phyloP scores from a whole-genome alignment of 306 rosid species.

The Quercus agrifolia region DNA sequence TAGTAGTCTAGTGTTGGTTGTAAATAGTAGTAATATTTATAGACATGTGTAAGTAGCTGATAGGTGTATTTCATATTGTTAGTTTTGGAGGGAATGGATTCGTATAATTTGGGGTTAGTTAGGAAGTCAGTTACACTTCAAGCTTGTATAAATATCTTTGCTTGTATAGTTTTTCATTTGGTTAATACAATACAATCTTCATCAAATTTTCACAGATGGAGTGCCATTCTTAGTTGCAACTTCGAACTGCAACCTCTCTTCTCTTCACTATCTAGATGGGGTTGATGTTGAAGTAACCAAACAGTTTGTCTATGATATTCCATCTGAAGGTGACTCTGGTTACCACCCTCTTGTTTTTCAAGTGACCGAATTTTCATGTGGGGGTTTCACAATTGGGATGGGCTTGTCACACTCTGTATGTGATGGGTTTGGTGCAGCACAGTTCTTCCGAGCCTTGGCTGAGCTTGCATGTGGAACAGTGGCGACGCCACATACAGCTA shows the following conservation, averaged over 20 bases:
- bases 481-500: too few species aligned
- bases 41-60: too few species aligned
- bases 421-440: slow-evolving; percentile 47
- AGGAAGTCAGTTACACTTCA: too few species aligned
- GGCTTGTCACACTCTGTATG: slow-evolving; percentile 42
- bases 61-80: too few species aligned
- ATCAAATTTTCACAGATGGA: slow-evolving; percentile 10
- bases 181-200: too few species aligned
- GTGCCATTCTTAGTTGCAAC: slow-evolving; percentile 47
- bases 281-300: slow-evolving; percentile 30
- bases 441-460: slow-evolving; percentile 34
- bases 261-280: slow-evolving; percentile 43
- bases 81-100: too few species aligned
- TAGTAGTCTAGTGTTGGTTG: too few species aligned
- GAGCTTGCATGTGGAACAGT: slow-evolving; percentile 28
- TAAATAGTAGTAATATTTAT: too few species aligned
- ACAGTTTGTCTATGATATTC: slow-evolving; percentile 25
- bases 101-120: too few species aligned
- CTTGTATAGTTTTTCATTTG: too few species aligned
- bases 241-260: slow-evolving; percentile 41
- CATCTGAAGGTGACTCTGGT: slow-evolving; percentile 23
- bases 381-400: slow-evolving; percentile 50
- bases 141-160: too few species aligned
- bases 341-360: slow-evolving; percentile 32
- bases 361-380: slow-evolving; percentile 47